phyloP scores from a whole-genome alignment of 164 flowering plant species.

The Nymphaea thermarum region DNA sequence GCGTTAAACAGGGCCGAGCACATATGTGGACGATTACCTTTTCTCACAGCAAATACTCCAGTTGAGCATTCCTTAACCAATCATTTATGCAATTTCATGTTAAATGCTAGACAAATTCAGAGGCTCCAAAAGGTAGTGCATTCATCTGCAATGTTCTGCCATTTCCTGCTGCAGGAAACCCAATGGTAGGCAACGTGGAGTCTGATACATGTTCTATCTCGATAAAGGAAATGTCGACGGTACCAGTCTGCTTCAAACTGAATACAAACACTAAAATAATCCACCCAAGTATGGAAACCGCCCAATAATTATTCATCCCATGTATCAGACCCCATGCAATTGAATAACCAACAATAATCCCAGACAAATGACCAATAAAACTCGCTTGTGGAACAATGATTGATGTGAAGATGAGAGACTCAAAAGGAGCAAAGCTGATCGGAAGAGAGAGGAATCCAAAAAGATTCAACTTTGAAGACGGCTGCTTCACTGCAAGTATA shows the following conservation, averaged over 20 bases:
- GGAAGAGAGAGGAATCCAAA: constrained; percentile 92
- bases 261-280: constrained; percentile 47
- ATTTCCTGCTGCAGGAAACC: constrained; percentile 54
- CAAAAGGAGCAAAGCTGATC: constrained; percentile 96
- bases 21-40: too few relatives aligned
- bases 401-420: constrained; percentile 83
- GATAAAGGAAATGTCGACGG: constrained; percentile 59
- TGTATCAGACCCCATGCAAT: constrained; percentile 91
- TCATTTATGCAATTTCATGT: not conserved
- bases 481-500: constrained; percentile 77
- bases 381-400: constrained; percentile 98
- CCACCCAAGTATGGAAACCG: constrained; percentile 90
- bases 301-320: constrained; percentile 97
- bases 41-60: not conserved
- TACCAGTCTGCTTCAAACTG: constrained; percentile 80
- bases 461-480: constrained; percentile 76
- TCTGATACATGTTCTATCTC: constrained; percentile 81
- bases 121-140: constrained; percentile 37
- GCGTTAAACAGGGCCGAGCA: not conserved
- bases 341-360: constrained; percentile 84
- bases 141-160: constrained; percentile 71
- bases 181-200: constrained; percentile 68
- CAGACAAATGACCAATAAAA: constrained; percentile 88
- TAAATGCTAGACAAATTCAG: constrained; percentile 51
- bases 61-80: not conserved